Evolutionary conservation across 2,329 filamentous ascomycete species (phyloP), one percentile per base, ranked within the genome.

Genomic region (Periglandula ipomoeae): DNA sequence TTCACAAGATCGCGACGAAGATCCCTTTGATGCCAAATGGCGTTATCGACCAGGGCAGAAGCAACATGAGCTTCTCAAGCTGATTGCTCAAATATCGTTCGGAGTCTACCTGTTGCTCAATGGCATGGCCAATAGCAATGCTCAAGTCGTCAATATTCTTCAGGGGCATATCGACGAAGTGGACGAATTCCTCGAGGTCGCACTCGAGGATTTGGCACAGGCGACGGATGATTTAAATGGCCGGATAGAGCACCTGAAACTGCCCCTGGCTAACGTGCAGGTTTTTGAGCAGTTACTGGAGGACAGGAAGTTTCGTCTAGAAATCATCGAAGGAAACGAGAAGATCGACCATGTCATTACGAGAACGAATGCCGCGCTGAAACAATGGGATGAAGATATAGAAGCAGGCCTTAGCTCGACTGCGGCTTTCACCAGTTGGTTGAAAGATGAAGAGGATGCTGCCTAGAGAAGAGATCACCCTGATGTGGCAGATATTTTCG

Each of bases 81-180:
- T 96, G 44, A 79, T 94, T 61, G 84, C 91, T 15, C 91, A 97
- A 66, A 90, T 97, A 57, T 85, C 89, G 1, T 97, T 97, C 65
- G 91, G 93, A 19, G 84, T 97, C 34, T 90, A 96, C 64, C 73
- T 97, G 40, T 70, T 97, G 50, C 80, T 94, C 48, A 84, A 90
- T 59, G 82, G 84, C 52, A 80, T 94, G 64, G 90, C 93, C 47
- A 95, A 91, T 66, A 94, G 88, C 56, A 87, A 95, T 56, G 76
- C 82, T 30, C 87, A 95, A 62, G 91, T 96, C 11, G 84, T 95
- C 54, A 82, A 78, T 55, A 97, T 97, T 47, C 74, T 97, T 49
- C 89, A 96, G 61, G 82, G 81, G 13, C 91, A 97, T 65, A 93
- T 97, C 52, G 87, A 95, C 61, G 91, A 97, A 65, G 81, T 97